Conservation (phyloP, 345 rosid genomes). For the Eucalyptus shirleyi region DNA sequence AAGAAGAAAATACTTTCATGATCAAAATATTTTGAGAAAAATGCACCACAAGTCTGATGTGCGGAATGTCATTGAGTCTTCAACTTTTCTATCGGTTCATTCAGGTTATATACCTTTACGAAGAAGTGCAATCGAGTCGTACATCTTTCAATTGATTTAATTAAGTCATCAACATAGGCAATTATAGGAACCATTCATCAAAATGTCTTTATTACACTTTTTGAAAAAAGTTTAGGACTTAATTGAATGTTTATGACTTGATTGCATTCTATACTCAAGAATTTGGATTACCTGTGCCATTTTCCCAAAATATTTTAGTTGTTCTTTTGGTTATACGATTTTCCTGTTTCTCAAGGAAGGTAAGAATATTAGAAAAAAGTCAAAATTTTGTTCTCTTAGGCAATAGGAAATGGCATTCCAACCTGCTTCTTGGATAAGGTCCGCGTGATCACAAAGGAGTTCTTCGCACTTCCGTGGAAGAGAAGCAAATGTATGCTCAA, state of each 20-base stretch:
- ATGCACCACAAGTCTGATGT: background rate
- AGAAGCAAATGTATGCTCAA: slow-evolving; percentile 9
- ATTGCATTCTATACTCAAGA: background rate
- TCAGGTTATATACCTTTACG: no score
- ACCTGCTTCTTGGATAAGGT: slow-evolving; percentile 5
- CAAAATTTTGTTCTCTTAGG: background rate
- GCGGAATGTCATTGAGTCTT: background rate
- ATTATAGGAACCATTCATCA: background rate
- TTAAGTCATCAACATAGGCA: background rate
- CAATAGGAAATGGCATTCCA: slow-evolving; percentile 15
- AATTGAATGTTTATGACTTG: background rate
- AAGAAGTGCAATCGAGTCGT: background rate
- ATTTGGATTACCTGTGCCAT: background rate
- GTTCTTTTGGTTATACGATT: background rate
- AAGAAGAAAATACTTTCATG: background rate
- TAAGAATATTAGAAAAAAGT: background rate
- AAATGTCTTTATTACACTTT: background rate
- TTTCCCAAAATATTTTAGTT: background rate
- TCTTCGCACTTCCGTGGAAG: slow-evolving; percentile 13
- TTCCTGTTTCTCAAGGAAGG: background rate
- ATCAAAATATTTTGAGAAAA: background rate
- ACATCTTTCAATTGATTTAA: background rate
- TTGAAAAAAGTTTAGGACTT: no score
- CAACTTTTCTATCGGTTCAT: background rate
- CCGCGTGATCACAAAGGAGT: background rate